Conservation (phyloP, 495 filamentous ascomycete genomes). For the Chlorociboria aeruginascens region DNA sequence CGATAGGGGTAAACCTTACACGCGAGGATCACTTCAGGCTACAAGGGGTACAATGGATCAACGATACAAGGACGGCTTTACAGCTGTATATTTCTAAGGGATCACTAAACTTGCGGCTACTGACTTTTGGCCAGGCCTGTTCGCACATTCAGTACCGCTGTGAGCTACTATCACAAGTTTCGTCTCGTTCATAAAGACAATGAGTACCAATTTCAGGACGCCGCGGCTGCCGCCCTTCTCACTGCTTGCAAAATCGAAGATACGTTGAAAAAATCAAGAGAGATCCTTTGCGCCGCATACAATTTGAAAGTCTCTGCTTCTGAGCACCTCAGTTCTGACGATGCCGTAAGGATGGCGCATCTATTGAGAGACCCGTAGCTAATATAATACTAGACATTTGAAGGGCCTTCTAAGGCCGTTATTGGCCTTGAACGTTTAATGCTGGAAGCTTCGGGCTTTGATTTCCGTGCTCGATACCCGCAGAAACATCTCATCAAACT, state of each 20-base stretch:
- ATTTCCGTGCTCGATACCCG: conserved; percentile 85
- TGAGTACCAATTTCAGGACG: conserved; percentile 62
- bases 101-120: background rate
- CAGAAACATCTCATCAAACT: conserved; percentile 76
- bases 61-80: conserved; percentile 58
- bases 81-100: conserved; percentile 45
- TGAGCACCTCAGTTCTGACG: conserved; percentile 72
- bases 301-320: conserved; percentile 62
- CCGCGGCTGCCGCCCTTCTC: conserved; percentile 76
- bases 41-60: conserved; percentile 71
- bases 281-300: conserved; percentile 82
- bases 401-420: conserved; percentile 58
- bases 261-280: conserved; percentile 89
- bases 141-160: conserved; percentile 73
- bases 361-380: background rate
- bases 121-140: conserved; percentile 43
- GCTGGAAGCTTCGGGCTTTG: conserved; percentile 86
- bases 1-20: conserved; percentile 40
- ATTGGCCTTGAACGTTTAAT: conserved; percentile 87
- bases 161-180: conserved; percentile 81
- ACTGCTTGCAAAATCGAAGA: conserved; percentile 96
- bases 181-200: conserved; percentile 63
- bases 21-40: conserved; percentile 60
- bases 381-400: conserved; percentile 52
- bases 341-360: conserved; percentile 44